These are phyloP conservation scores for Aphelidium insulamus DNA, from an alignment of 371 early-diverging fungal genomes.

Conservation along the genomic window DNA sequence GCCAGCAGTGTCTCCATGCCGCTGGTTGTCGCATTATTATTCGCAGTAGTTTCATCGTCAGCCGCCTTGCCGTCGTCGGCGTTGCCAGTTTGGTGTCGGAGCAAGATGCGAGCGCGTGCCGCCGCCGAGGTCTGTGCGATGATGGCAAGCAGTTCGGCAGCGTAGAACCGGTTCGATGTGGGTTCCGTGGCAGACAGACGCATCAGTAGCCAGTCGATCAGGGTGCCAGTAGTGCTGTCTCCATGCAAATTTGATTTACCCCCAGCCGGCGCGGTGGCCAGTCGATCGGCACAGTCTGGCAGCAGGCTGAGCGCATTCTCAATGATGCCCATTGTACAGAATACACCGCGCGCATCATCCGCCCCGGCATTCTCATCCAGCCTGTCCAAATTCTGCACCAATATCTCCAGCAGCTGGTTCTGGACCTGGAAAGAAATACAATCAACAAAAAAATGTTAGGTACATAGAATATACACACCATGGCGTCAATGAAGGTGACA, in stretches of 20 bases:
- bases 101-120: too few relatives aligned
- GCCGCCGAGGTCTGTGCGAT: conserved; percentile 34
- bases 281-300: conserved; percentile 28
- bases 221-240: conserved; percentile 6
- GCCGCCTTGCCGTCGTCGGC: not conserved
- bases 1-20: conserved; percentile 28
- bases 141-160: conserved; percentile 63
- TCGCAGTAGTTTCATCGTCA: not conserved
- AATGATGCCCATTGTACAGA: conserved; percentile 56
- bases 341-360: conserved; percentile 52
- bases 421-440: conserved; percentile 19
- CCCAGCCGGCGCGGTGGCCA: conserved; percentile 49
- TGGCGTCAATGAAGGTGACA: conserved; percentile 33
- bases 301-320: conserved; percentile 64
- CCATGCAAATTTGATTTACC: conserved; percentile 11
- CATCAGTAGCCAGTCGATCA: too few relatives aligned
- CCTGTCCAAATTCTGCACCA: conserved; percentile 53
- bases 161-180: conserved; percentile 65
- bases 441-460: not conserved
- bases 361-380: too few relatives aligned
- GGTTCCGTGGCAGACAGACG: too few relatives aligned
- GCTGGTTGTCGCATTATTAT: conserved; percentile 8
- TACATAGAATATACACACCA: conserved; percentile 29
- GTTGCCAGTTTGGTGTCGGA: too few relatives aligned
- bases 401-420: conserved; percentile 40